Percentiles rank a stretch among this genome's conserved stretches.
These are phyloP conservation scores for Nyctanthes arbortristis DNA, from an alignment of 257 asterid species.

Conservation along the genomic window DNA sequence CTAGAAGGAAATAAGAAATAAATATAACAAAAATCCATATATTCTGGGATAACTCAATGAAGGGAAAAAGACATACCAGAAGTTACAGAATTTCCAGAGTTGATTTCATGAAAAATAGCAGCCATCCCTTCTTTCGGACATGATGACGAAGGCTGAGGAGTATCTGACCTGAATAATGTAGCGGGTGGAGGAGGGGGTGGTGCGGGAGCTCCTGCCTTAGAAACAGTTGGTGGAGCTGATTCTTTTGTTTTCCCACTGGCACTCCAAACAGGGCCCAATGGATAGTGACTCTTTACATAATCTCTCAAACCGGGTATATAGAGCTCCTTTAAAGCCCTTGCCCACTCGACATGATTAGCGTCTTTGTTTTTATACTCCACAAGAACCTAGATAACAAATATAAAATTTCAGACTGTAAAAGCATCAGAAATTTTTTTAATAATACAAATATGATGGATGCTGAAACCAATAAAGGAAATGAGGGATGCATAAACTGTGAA, in stretches of 20 bases:
- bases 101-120: slow-evolving; percentile 89
- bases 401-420: slow-evolving; percentile 11
- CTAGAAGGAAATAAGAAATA: slow-evolving; percentile 33
- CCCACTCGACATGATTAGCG: slow-evolving; percentile 93
- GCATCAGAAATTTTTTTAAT: background rate
- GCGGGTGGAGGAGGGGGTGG: slow-evolving; percentile 95
- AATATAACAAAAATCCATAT: background rate
- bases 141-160: slow-evolving; percentile 72
- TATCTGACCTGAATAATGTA: slow-evolving; percentile 68
- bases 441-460: background rate
- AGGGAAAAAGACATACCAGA: slow-evolving; percentile 45
- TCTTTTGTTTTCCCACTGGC: slow-evolving; percentile 60
- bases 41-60: slow-evolving; percentile 2
- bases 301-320: slow-evolving; percentile 94
- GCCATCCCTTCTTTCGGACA: slow-evolving; percentile 89
- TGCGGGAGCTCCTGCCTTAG: slow-evolving; percentile 64
- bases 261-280: slow-evolving; percentile 97
- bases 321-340: slow-evolving; percentile 90
- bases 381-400: slow-evolving; percentile 55
- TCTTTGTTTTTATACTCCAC: slow-evolving; percentile 92
- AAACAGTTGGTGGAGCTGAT: slow-evolving; percentile 57
- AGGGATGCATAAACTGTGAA: background rate
- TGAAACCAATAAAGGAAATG: background rate
- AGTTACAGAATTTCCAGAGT: slow-evolving; percentile 79
- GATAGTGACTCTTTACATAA: slow-evolving; percentile 81